Conservation (phyloP, 2,329 filamentous ascomycete genomes). For the Cercospora janseana region DNA sequence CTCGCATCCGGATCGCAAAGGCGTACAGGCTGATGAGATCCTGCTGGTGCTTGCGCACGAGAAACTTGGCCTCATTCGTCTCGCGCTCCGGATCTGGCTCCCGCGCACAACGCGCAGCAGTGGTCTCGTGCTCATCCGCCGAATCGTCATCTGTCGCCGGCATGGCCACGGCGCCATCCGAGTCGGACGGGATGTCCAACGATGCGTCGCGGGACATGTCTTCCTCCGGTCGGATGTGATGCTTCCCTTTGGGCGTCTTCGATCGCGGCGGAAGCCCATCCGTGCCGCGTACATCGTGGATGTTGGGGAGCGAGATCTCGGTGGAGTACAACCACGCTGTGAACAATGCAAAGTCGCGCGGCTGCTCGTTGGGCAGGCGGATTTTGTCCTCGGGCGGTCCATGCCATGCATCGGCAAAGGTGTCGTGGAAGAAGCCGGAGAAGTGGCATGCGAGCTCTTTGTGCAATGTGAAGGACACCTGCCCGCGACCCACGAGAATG, state of each 20-base stretch:
- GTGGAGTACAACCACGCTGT: conserved; percentile 9
- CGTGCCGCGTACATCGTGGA: conserved; percentile 4
- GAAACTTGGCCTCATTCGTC: conserved; percentile 9
- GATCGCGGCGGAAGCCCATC: not conserved
- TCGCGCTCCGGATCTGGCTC: conserved; percentile 8
- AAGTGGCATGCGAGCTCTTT: conserved; percentile 13
- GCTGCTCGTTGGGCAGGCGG: conserved; percentile 1
- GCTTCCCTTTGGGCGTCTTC: not conserved
- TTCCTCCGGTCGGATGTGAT: not conserved
- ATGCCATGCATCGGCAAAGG: conserved; percentile 7
- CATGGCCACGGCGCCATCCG: not conserved
- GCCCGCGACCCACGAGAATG: conserved; percentile 4
- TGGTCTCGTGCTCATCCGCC: conserved; percentile 3
- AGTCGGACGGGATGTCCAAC: not conserved
- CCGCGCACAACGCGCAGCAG: conserved; percentile 7
- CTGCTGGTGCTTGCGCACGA: conserved; percentile 12
- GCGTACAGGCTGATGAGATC: conserved; percentile 12
- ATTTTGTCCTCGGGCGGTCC: conserved; percentile 4
- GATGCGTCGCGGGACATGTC: not conserved
- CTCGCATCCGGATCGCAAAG: conserved; percentile 7
- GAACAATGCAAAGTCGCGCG: conserved; percentile 11
- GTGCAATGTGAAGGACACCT: conserved; percentile 10
- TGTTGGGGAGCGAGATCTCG: not conserved
- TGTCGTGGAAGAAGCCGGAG: conserved; percentile 5
- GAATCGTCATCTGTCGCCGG: not conserved